These are phyloP conservation scores for Scheffersomyces stipitis DNA, from an alignment of 805 yeast species.

Conservation along the genomic window DNA sequence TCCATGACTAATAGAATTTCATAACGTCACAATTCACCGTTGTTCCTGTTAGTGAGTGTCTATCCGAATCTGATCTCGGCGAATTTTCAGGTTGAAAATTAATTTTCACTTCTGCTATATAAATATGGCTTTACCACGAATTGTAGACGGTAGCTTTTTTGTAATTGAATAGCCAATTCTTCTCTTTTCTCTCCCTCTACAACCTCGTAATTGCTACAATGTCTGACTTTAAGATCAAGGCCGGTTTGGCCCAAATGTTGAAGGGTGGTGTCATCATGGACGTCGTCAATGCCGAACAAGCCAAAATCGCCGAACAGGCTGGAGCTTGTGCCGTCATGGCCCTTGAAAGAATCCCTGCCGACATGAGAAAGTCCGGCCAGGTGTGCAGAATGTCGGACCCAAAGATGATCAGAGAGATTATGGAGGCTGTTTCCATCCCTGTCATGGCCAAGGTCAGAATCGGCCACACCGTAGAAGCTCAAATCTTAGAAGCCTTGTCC, in stretches of 20 bases:
- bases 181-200: background rate
- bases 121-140: too few species aligned
- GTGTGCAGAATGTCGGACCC: slow-evolving; percentile 90
- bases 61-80: too few species aligned
- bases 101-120: too few species aligned
- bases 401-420: slow-evolving; percentile 69
- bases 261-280: slow-evolving; percentile 77
- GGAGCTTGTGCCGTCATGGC: slow-evolving; percentile 94
- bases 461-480: slow-evolving; percentile 83
- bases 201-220: slow-evolving; percentile 6
- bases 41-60: too few species aligned
- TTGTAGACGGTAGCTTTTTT: too few species aligned
- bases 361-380: slow-evolving; percentile 77
- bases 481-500: slow-evolving; percentile 66
- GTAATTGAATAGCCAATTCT: too few species aligned
- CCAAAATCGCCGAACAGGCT: slow-evolving; percentile 73
- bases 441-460: slow-evolving; percentile 88
- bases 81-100: too few species aligned
- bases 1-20: too few species aligned
- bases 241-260: slow-evolving; percentile 84
- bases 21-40: too few species aligned
- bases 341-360: slow-evolving; percentile 80
- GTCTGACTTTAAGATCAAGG: slow-evolving; percentile 54
- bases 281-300: slow-evolving; percentile 79
- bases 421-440: slow-evolving; percentile 67